These are phyloP conservation scores for Jatropha podagrica DNA, from an alignment of 441 rosid species.

Conservation along the genomic window DNA sequence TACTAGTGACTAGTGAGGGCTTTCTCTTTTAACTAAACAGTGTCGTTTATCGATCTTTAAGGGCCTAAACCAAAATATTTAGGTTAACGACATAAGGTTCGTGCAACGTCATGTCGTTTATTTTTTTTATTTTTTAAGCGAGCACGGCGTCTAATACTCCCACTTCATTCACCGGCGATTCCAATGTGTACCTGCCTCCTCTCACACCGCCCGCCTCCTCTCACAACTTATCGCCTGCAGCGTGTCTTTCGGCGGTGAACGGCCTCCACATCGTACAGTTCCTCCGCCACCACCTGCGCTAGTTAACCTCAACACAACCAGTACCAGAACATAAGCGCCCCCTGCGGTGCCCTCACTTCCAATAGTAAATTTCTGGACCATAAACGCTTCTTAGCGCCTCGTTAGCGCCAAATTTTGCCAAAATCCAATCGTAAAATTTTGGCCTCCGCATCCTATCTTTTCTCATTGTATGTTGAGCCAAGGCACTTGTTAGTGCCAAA, in stretches of 20 bases:
- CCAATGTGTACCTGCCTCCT: slow-evolving; percentile 53
- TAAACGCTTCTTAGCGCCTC: background rate
- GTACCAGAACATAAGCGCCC: slow-evolving; percentile 49
- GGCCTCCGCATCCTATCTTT: no score
- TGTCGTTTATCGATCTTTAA: no score
- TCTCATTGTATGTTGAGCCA: no score
- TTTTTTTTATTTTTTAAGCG: background rate
- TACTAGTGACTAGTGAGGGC: no score
- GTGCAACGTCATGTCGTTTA: no score
- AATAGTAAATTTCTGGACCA: slow-evolving; percentile 44
- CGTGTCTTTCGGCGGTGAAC: background rate
- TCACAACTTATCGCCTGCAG: slow-evolving; percentile 36
- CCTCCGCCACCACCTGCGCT: slow-evolving; percentile 24
- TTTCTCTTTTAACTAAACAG: no score
- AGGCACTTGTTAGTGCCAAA: no score
- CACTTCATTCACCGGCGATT: slow-evolving; percentile 21
- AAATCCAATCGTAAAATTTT: no score
- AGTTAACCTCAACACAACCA: slow-evolving; percentile 28
- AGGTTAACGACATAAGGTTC: no score
- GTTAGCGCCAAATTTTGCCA: no score
- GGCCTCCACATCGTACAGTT: background rate
- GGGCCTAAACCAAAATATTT: no score
- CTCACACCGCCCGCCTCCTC: slow-evolving; percentile 30
- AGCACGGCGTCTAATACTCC: background rate
- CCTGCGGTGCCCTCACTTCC: slow-evolving; percentile 82